A percentile compares a stretch with the other conserved stretches of the same genome.
These are phyloP conservation scores for Emergomyces orientalis DNA, from an alignment of 2,329 filamentous ascomycete genomes.

Conservation along the genomic window DNA sequence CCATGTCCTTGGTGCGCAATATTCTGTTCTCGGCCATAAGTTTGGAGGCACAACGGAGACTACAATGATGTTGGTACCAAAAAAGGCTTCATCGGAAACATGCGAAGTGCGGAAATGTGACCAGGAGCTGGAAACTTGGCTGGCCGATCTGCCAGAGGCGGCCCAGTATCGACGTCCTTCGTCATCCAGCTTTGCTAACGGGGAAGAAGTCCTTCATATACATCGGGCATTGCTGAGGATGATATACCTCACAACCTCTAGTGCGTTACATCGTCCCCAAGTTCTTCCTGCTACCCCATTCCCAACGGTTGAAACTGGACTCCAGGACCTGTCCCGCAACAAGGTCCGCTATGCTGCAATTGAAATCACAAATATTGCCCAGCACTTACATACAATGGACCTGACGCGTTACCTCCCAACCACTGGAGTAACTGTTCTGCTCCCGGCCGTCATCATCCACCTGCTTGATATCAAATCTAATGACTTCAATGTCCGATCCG, in stretches of 20 bases:
- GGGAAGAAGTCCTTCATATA: conserved; percentile 47
- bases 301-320: conserved; percentile 50
- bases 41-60: conserved; percentile 61
- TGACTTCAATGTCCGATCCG: conserved; percentile 59
- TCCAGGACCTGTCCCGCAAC: conserved; percentile 72
- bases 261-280: conserved; percentile 81
- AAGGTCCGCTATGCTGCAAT: conserved; percentile 76
- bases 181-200: conserved; percentile 45
- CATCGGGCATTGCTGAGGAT: conserved; percentile 85
- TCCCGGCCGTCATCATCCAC: conserved; percentile 90
- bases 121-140: conserved; percentile 68
- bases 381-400: conserved; percentile 61
- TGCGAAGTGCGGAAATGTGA: conserved; percentile 73
- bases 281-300: conserved; percentile 66
- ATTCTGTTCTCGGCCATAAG: conserved; percentile 79
- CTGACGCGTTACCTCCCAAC: conserved; percentile 77
- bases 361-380: conserved; percentile 76
- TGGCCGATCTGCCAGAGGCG: conserved; percentile 58
- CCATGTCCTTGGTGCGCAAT: conserved; percentile 80
- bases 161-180: conserved; percentile 60
- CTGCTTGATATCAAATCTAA: conserved; percentile 84
- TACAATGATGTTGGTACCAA: conserved; percentile 83
- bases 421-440: conserved; percentile 79
- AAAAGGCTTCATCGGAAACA: conserved; percentile 73
- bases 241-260: conserved; percentile 86